These are phyloP conservation scores for Phalaenopsis aphrodite DNA, from an alignment of 106 monocot genomes.

Conservation along the genomic window DNA sequence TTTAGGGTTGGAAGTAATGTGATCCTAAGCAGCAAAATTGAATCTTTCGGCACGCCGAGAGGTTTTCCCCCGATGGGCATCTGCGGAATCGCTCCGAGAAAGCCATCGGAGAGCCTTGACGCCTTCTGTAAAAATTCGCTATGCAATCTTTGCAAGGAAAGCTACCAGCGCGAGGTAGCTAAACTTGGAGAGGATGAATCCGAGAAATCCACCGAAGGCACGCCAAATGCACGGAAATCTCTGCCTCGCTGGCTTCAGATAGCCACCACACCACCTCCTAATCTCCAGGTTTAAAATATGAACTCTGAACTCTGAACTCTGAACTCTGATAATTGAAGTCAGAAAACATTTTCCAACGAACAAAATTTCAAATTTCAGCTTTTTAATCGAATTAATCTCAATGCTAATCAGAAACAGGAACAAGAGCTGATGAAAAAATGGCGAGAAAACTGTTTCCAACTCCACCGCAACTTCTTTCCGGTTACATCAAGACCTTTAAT, in stretches of 20 bases:
- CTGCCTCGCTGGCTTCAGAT: slow-evolving; percentile 81
- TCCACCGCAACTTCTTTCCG: slow-evolving; percentile 15
- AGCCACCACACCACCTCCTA: slow-evolving; percentile 20
- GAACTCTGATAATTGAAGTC: neutral
- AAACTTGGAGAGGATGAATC: slow-evolving; percentile 48
- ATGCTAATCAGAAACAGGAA: slow-evolving; percentile 27
- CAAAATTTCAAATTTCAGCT: neutral
- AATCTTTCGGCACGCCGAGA: slow-evolving; percentile 13
- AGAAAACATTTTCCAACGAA: neutral
- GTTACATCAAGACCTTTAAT: neutral
- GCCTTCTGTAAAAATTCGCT: slow-evolving; percentile 6
- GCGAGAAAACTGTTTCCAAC: slow-evolving; percentile 28
- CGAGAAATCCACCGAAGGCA: slow-evolving; percentile 31
- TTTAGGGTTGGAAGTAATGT: slow-evolving; percentile 35
- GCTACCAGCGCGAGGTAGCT: slow-evolving; percentile 49
- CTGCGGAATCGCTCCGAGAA: neutral
- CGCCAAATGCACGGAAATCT: slow-evolving; percentile 5
- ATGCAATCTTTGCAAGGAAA: slow-evolving; percentile 41
- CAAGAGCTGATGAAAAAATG: slow-evolving; percentile 57
- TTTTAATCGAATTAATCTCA: neutral
- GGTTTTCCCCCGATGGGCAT: slow-evolving; percentile 14
- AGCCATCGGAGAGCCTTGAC: slow-evolving; percentile 6
- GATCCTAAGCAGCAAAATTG: slow-evolving; percentile 39
- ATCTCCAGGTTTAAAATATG: slow-evolving; percentile 26
- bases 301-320: neutral